Percentiles rank a stretch among this genome's conserved stretches.
Evolutionary conservation across 2,329 filamentous ascomycete species (phyloP).

Genomic region (Fonsecaea pugnacius): DNA sequence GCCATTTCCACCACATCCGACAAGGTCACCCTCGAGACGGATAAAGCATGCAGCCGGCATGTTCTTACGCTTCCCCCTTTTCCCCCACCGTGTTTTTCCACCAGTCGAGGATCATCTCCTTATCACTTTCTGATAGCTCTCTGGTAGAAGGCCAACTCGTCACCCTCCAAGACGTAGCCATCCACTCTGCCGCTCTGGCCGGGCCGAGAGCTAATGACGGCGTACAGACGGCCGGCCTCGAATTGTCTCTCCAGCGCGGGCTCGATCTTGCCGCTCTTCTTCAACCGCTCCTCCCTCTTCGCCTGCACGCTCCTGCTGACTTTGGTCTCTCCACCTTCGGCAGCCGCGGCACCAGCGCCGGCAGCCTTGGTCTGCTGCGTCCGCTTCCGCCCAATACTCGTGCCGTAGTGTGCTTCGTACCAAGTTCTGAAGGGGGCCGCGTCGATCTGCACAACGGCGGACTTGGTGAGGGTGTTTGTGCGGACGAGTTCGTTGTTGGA

Average conservation of each 20-base stretch:
- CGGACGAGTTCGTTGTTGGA: conserved; percentile 99
- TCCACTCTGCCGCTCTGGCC: conserved; percentile 96
- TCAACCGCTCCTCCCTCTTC: conserved; percentile 90
- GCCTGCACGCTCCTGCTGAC: conserved; percentile 95
- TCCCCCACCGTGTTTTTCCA: background rate
- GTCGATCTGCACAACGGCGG: conserved; percentile 98
- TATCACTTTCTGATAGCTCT: conserved; percentile 96
- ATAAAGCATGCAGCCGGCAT: background rate
- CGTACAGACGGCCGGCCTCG: conserved; percentile 97
- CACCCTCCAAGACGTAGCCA: conserved; percentile 98
- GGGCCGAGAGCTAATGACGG: conserved; percentile 87
- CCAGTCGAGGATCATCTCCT: background rate
- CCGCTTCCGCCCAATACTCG: conserved; percentile 83
- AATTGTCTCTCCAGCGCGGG: conserved; percentile 93
- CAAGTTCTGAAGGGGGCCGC: conserved; percentile 99
- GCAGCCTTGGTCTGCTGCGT: conserved; percentile 70
- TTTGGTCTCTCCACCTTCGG: conserved; percentile 63
- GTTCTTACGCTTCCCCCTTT: background rate
- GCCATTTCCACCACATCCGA: background rate
- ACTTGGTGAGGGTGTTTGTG: conserved; percentile 99
- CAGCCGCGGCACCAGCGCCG: conserved; percentile 60
- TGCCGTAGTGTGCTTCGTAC: conserved; percentile 99
- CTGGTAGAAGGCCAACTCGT: conserved; percentile 99
- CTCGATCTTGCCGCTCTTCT: conserved; percentile 90
- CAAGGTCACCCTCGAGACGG: background rate